Conservation (phyloP, 768 basidiomycete species). For the Hebeloma cylindrosporum region DNA sequence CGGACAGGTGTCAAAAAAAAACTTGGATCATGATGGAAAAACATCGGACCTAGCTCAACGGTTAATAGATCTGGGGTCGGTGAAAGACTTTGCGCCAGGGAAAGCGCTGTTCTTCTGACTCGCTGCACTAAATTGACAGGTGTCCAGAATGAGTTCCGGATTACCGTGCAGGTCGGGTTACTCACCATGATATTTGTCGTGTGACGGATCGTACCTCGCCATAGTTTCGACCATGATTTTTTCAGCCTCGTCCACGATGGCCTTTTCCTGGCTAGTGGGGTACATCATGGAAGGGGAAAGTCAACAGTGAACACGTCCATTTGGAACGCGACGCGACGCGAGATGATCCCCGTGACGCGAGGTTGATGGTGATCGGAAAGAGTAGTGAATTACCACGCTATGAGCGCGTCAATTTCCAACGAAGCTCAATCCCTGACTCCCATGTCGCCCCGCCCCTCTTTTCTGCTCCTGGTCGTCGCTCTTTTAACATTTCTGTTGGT, state of each 20-base stretch:
- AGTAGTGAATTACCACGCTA: constrained; percentile 23
- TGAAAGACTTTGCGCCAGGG: constrained; percentile 54
- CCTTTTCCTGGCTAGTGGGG: constrained; percentile 52
- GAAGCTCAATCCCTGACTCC: constrained; percentile 16
- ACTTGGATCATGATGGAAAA: constrained; percentile 12
- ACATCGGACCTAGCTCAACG: constrained; percentile 62
- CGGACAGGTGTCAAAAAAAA: constrained; percentile 10
- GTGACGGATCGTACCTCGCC: constrained; percentile 78
- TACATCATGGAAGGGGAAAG: constrained; percentile 37
- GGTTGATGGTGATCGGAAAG: constrained; percentile 12
- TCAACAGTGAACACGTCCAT: constrained; percentile 3
- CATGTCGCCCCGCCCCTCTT: constrained; percentile 30
- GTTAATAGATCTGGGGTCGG: constrained; percentile 65
- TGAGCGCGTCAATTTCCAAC: constrained; percentile 3
- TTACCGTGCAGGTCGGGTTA: constrained; percentile 4
- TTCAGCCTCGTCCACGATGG: constrained; percentile 57
- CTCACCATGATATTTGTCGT: constrained; percentile 78
- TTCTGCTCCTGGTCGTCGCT: constrained; percentile 37
- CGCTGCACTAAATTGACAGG: constrained; percentile 59
- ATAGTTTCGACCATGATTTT: constrained; percentile 70
- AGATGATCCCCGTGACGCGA: background rate
- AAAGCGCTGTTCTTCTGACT: constrained; percentile 74
- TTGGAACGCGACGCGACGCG: too few relatives aligned
- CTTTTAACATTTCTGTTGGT: constrained; percentile 38
- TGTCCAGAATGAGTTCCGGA: background rate